Percentiles rank a stretch among this genome's conserved stretches.
These are phyloP conservation scores for Baudoinia panamericana DNA, from an alignment of 495 filamentous ascomycete species.

Conservation along the genomic window DNA sequence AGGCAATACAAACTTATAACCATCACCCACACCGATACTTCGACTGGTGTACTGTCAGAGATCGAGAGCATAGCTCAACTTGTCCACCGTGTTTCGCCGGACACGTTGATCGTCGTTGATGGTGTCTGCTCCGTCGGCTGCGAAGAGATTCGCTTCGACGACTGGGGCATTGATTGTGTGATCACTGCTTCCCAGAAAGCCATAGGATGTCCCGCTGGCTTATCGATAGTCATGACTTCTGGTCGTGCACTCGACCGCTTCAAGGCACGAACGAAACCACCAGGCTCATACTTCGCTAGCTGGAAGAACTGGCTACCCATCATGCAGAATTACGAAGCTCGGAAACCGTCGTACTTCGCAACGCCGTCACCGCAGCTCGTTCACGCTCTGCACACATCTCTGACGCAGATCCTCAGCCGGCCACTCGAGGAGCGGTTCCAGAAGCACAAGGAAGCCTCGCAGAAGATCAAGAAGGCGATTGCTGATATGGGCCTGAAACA, in stretches of 20 bases:
- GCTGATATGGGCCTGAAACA: slow-evolving; percentile 72
- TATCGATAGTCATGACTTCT: slow-evolving; percentile 85
- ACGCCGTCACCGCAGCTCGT: slow-evolving; percentile 91
- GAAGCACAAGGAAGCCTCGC: slow-evolving; percentile 58
- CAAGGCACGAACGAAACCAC: slow-evolving; percentile 63
- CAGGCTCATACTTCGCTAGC: slow-evolving; percentile 79
- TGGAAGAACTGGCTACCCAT: slow-evolving; percentile 97
- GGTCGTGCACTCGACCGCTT: slow-evolving; percentile 76
- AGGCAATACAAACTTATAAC: slow-evolving; percentile 87
- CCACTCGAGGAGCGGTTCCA: slow-evolving; percentile 71
- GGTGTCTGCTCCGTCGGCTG: slow-evolving; percentile 93
- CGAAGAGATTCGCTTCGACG: slow-evolving; percentile 91
- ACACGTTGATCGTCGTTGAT: slow-evolving; percentile 84
- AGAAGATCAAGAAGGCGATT: slow-evolving; percentile 70
- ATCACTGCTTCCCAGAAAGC: slow-evolving; percentile 93
- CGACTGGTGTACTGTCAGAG: slow-evolving; percentile 86
- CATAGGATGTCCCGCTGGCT: slow-evolving; percentile 84
- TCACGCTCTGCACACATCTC: slow-evolving; percentile 85
- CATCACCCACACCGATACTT: slow-evolving; percentile 93
- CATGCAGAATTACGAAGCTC: slow-evolving; percentile 97
- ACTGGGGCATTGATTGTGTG: slow-evolving; percentile 85
- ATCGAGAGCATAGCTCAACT: slow-evolving; percentile 70
- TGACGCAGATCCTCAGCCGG: slow-evolving; percentile 67
- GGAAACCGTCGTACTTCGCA: slow-evolving; percentile 94
- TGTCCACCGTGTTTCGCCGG: slow-evolving; percentile 71